Evolutionary conservation across 164 flowering plant species (phyloP), one percentile per base, ranked within the genome.

Genomic region (Annona cherimola): DNA sequence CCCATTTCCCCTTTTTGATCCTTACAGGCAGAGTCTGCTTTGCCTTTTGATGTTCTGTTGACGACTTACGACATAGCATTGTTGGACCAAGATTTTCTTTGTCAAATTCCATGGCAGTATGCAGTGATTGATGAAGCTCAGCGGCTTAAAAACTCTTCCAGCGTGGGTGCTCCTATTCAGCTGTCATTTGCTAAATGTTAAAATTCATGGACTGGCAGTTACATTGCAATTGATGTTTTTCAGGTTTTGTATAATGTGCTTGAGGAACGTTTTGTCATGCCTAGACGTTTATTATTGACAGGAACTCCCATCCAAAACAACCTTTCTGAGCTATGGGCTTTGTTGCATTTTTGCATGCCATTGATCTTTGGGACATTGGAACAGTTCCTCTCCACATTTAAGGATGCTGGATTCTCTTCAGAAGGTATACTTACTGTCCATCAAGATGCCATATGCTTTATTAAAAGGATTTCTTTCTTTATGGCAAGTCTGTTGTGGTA

Each of bases 221-320:
- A 66, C 69, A 42, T 66, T 43, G n/a, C 11, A 9, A 43, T 70
- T 41, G 42, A 42, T 63, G 44, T 5, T 77, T 70, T 62, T 70
- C 88, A 94, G 98, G 97, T 94, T 75, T 79, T 95, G 62, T 95
- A 92, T 74, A 82, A 79, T 74, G 87, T 88, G 20, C 91, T 95
- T 61, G 83, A 72, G 70, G 87, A 91, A 45, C 84, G 80, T 1
- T 95, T 82, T 83, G 71, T 89, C 66, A 90, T 91, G 79, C 99
- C 99, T 45, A 84, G 99, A 77, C 80, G 93, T 69, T 80, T 95
- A 74, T 74, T 95, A 78, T 81, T 92, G 89, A 94, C 99, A 65
- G 99, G 98, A 39, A 95, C 99, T 67, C 99, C 99, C n/a, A 85
- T 92, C 67, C 99, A 95, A 78, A 95, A 92, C 76, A 95, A 93